Conservation (phyloP, 768 basidiomycete genomes). For the Cubamyces sp. region DNA sequence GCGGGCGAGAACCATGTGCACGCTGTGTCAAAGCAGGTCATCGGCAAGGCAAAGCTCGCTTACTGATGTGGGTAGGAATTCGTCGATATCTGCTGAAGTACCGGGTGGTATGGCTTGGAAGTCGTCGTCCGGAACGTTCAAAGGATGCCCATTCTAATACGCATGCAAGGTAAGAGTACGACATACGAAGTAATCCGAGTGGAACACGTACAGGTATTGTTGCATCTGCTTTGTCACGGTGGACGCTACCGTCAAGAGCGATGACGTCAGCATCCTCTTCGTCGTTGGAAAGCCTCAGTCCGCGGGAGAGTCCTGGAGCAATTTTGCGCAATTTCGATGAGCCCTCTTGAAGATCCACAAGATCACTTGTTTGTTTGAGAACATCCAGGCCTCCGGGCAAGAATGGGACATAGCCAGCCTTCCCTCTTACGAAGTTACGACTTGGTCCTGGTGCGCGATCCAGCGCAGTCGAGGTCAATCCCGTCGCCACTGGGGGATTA, state of each 20-base stretch:
- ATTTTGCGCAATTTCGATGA: constrained; percentile 58
- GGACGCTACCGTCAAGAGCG: constrained; percentile 3
- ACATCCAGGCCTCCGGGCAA: constrained; percentile 88
- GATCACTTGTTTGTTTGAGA: constrained; percentile 27
- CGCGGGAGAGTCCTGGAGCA: constrained; percentile 84
- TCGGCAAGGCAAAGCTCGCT: not conserved
- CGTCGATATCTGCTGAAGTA: constrained; percentile 64
- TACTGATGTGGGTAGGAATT: constrained; percentile 57
- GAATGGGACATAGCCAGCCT: constrained; percentile 92
- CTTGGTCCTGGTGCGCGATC: constrained; percentile 81
- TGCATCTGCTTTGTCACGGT: not conserved
- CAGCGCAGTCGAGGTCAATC: constrained; percentile 83
- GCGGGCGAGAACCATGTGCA: not conserved
- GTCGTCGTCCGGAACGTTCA: not conserved
- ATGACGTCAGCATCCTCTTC: constrained; percentile 48
- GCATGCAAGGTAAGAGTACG: not conserved
- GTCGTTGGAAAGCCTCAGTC: constrained; percentile 68
- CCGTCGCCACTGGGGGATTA: constrained; percentile 60
- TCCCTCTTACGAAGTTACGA: constrained; percentile 89
- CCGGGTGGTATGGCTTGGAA: not conserved
- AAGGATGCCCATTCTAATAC: not conserved
- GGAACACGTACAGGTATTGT: not conserved
- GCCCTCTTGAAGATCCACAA: constrained; percentile 45
- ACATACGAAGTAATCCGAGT: not conserved
- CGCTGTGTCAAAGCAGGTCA: not conserved